Percentiles rank a stretch among this genome's conserved stretches.
These are phyloP conservation scores for Suillus subaureus DNA, from an alignment of 768 basidiomycete genomes.

Conservation along the genomic window DNA sequence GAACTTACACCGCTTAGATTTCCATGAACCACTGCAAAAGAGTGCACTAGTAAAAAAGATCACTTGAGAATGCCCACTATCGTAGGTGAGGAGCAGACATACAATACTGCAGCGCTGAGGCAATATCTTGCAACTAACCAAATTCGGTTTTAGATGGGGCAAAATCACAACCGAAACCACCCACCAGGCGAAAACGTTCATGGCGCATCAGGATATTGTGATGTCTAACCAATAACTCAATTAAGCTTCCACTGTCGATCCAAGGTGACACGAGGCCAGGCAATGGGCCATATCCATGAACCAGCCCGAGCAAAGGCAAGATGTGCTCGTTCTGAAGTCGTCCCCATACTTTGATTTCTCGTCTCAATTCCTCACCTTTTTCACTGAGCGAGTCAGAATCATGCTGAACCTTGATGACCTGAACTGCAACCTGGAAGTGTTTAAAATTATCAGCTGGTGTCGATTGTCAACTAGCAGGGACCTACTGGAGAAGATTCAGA, in stretches of 20 bases:
- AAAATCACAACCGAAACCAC: conserved; percentile 7
- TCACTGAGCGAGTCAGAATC: background rate
- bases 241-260: conserved; percentile 42
- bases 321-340: conserved; percentile 41
- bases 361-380: conserved; percentile 24
- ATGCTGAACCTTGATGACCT: background rate
- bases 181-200: conserved; percentile 40
- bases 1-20: conserved; percentile 11
- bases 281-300: conserved; percentile 38
- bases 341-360: conserved; percentile 43
- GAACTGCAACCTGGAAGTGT: conserved; percentile 8
- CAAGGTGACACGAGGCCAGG: conserved; percentile 44
- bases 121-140: conserved; percentile 41
- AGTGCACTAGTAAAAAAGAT: conserved; percentile 10
- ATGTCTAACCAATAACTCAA: conserved; percentile 37
- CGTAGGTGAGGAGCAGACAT: conserved; percentile 7
- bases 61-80: background rate
- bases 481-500: conserved; percentile 1
- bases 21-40: conserved; percentile 9
- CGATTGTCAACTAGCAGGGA: too few species aligned
- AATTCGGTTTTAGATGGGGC: background rate
- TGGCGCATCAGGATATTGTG: conserved; percentile 38
- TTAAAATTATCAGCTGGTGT: background rate
- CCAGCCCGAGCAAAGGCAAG: conserved; percentile 37
- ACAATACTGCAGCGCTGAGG: conserved; percentile 43